Evolutionary conservation across 495 filamentous ascomycete genomes (phyloP).

Genomic region (Staphylotrichum tortipilum): DNA sequence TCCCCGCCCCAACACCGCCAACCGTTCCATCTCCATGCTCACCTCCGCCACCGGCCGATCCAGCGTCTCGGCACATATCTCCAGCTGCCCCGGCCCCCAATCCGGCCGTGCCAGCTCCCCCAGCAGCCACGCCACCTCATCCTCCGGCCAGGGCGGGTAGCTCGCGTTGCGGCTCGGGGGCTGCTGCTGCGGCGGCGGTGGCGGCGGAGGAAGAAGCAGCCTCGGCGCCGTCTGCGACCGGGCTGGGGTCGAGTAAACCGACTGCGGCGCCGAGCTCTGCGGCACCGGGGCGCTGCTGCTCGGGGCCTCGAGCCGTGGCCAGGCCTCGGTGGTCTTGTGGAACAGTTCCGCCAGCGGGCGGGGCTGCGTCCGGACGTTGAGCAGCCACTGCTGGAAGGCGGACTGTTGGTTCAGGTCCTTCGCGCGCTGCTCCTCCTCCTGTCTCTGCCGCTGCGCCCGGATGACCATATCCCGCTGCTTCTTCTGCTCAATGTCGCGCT

Average conservation of each 20-base stretch:
- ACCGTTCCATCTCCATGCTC: background rate
- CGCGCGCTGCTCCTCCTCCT: background rate
- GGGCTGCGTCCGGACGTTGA: background rate
- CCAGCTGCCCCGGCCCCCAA: background rate
- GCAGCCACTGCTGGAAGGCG: background rate
- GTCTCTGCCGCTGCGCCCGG: background rate
- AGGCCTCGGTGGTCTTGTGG: background rate
- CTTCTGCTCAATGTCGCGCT: background rate
- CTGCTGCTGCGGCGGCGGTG: background rate
- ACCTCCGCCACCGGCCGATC: background rate
- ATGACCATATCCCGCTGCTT: conserved; percentile 2
- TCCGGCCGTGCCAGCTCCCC: background rate
- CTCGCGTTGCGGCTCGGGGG: background rate
- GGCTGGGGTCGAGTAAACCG: too few relatives aligned
- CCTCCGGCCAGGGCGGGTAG: background rate
- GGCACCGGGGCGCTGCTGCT: too few relatives aligned
- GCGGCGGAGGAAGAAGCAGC: background rate
- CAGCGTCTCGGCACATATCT: conserved; percentile 3
- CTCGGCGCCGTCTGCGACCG: too few relatives aligned
- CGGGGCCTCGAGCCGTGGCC: too few relatives aligned
- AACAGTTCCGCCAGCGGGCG: background rate
- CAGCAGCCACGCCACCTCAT: conserved; percentile 2
- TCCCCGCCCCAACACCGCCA: background rate
- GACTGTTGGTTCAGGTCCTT: background rate
- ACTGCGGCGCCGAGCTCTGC: too few relatives aligned